A percentile compares a stretch with the other conserved stretches of the same genome.
These are phyloP conservation scores for Chrysopogon serrulatus DNA, from an alignment of 176 grass and related monocot genomes.

Conservation along the genomic window DNA sequence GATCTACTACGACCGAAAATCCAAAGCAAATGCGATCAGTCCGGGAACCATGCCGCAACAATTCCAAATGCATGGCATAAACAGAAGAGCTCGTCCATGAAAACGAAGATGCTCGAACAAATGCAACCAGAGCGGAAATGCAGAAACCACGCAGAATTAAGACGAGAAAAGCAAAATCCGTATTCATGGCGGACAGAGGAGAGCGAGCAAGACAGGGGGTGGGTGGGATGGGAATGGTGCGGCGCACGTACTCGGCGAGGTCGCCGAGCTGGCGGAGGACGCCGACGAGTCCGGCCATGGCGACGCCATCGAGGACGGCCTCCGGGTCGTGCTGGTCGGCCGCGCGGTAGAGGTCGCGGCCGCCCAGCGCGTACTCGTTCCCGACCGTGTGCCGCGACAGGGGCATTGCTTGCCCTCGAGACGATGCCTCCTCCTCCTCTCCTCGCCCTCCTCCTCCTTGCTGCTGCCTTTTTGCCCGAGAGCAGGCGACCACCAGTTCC, in stretches of 20 bases:
- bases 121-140: background rate
- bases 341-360: slow-evolving; percentile 44
- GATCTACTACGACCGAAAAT: slow-evolving; percentile 21
- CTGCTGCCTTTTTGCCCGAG: background rate
- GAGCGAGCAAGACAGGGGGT: background rate
- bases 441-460: background rate
- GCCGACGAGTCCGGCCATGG: slow-evolving; percentile 78
- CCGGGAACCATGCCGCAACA: background rate
- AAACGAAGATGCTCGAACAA: background rate
- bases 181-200: background rate
- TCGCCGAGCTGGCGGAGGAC: slow-evolving; percentile 90
- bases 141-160: background rate
- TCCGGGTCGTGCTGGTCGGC: slow-evolving; percentile 71
- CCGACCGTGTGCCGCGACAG: slow-evolving; percentile 62
- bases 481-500: background rate
- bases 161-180: background rate
- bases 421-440: background rate
- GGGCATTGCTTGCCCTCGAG: slow-evolving; percentile 44
- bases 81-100: background rate
- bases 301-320: slow-evolving; percentile 82
- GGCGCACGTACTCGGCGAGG: slow-evolving; percentile 63
- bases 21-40: background rate
- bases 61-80: background rate
- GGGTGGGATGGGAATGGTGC: background rate
- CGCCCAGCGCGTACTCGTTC: slow-evolving; percentile 80